Evolutionary conservation across 495 filamentous ascomycete genomes (phyloP).

Genomic region (Baudoinia panamericana): DNA sequence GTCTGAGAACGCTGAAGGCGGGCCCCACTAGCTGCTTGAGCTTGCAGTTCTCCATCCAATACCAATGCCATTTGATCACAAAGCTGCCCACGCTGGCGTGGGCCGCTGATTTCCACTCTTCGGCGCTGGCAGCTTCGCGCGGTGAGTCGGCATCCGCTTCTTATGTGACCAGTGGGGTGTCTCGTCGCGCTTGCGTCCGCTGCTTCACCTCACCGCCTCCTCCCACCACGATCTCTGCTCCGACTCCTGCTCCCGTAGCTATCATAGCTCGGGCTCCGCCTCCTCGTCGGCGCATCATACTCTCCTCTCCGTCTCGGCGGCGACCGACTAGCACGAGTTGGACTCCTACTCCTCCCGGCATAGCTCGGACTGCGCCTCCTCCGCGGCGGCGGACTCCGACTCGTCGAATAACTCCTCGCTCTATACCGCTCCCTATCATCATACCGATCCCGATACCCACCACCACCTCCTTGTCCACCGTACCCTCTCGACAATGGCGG

Average conservation of each 20-base stretch:
- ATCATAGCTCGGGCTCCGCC: slow-evolving; percentile 47
- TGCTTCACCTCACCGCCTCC: slow-evolving; percentile 19
- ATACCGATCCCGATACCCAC: slow-evolving; percentile 27
- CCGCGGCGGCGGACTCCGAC: slow-evolving; percentile 26
- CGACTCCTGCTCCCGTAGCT: slow-evolving; percentile 44
- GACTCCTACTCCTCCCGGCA: slow-evolving; percentile 21
- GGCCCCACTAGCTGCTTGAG: too few relatives aligned
- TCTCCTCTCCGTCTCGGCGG: slow-evolving; percentile 32
- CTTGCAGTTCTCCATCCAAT: too few relatives aligned
- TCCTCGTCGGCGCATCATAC: slow-evolving; percentile 27
- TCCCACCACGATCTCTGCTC: slow-evolving; percentile 23
- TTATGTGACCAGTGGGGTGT: too few relatives aligned
- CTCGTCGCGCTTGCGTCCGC: too few relatives aligned
- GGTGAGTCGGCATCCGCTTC: too few relatives aligned
- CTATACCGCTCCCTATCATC: slow-evolving; percentile 17
- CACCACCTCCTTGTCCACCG: slow-evolving; percentile 26
- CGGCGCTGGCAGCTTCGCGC: too few relatives aligned
- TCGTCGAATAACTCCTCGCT: slow-evolving; percentile 25
- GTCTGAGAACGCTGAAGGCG: too few relatives aligned
- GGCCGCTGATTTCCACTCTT: too few relatives aligned
- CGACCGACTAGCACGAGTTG: slow-evolving; percentile 24
- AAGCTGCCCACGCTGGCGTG: too few relatives aligned
- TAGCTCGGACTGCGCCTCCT: slow-evolving; percentile 20
- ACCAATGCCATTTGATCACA: too few relatives aligned
- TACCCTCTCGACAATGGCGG: slow-evolving; percentile 23